Base-by-base conservation (phyloP, 306 rosid species). In the Medicago ruthenica region DNA sequence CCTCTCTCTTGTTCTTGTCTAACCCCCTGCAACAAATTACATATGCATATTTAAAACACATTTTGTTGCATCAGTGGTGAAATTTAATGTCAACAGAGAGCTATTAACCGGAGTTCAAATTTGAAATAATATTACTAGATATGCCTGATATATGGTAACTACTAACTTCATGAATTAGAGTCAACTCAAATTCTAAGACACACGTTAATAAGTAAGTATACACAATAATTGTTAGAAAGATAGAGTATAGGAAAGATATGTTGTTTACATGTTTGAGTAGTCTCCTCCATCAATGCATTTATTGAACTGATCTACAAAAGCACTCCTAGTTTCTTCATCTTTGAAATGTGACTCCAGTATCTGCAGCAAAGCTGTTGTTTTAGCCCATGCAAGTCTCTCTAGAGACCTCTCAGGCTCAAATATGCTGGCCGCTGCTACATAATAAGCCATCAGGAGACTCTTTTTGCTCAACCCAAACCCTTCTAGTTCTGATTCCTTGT, bases 371-470 rank as follows among this genome's bases (percentile, higher is more conserved):
- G 88, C 80, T 5, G 83, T 37, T 0, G 93, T 86, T 81, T 90
- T 90, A 22, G 92, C 76, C 98, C 97, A 92, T 24, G 93, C 91
- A 37, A 92, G 70, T 73, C 98, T 54, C 79, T 90, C 97, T 3
- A 18, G 77, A 1, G 85, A 91, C 53, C 87, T 86, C 63, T 90
- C 92, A 3, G 96, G 86, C 36, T 95, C 98, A 70, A 85, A 92
- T 60, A 90, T 87, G 76, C 51, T 89, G 15, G 91, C 89, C 24
- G 91, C 84, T 2, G 93, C 88, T n/a, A 89, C 50, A 78, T 71
- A 95, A 79, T 90, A 95, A 9, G 87, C 82, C 55, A 78, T 54
- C 5, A 86, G 83, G 3, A 92, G 89, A 41, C 61, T 84, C 9
- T 47, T 71, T 81, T 77, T 81, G 75, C 89, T 83, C 58, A 87